Conservation (phyloP, 1,139 yeast species). For the Casaregolazyma suthepensis region DNA sequence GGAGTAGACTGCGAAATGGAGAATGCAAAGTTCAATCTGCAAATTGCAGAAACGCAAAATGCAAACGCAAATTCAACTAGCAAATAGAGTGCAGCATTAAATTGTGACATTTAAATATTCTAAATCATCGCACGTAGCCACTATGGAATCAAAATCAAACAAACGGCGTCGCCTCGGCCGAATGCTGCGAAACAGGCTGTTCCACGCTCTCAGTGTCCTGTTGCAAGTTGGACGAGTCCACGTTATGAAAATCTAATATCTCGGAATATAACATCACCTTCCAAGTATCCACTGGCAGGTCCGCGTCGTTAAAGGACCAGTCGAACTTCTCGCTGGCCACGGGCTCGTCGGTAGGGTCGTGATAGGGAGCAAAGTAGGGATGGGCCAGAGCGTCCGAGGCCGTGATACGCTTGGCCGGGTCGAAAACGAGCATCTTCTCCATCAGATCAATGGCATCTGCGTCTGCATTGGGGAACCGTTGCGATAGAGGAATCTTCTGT, state of each 20-base stretch:
- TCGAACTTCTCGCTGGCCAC: constrained; percentile 88
- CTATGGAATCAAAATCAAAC: not conserved
- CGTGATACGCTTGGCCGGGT: constrained; percentile 87
- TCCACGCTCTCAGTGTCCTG: constrained; percentile 5
- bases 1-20: no score
- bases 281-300: constrained; percentile 97
- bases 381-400: constrained; percentile 88
- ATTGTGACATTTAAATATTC: not conserved
- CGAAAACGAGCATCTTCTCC: constrained; percentile 87
- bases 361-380: constrained; percentile 94
- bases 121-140: not conserved
- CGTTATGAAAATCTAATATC: constrained; percentile 89
- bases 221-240: constrained; percentile 34
- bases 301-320: constrained; percentile 98
- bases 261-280: constrained; percentile 99
- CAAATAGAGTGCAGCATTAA: constrained; percentile 1
- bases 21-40: no score
- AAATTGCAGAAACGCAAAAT: no score
- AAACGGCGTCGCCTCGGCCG: constrained; percentile 1
- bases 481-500: constrained; percentile 82
- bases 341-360: constrained; percentile 97
- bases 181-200: not conserved
- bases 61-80: not conserved
- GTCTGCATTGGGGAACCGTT: constrained; percentile 80
- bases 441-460: constrained; percentile 84